Percentiles rank a stretch among this genome's conserved stretches.
Evolutionary conservation across 768 basidiomycete species (phyloP).

Genomic region (Rhizopogon sp.): DNA sequence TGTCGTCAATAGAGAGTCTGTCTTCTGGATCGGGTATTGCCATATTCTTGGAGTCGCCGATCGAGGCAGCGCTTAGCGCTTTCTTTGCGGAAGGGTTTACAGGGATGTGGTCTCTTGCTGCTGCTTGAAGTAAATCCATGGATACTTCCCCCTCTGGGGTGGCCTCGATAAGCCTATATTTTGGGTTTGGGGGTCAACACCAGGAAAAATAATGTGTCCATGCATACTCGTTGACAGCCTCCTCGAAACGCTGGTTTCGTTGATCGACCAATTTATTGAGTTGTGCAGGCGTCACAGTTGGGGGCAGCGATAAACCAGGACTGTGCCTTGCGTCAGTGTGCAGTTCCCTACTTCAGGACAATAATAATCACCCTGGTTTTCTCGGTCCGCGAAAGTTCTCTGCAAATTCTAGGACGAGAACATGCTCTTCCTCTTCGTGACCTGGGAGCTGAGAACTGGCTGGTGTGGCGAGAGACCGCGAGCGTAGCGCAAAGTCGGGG

Average conservation of each 20-base stretch:
- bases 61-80: background rate
- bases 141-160: conserved; percentile 54
- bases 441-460: conserved; percentile 22
- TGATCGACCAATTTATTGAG: conserved; percentile 68
- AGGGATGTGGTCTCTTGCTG: conserved; percentile 69
- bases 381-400: conserved; percentile 36
- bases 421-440: conserved; percentile 38
- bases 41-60: background rate
- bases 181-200: background rate
- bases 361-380: conserved; percentile 19
- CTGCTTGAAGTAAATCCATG: conserved; percentile 54
- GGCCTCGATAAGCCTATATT: conserved; percentile 52
- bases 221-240: conserved; percentile 66
- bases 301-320: conserved; percentile 15
- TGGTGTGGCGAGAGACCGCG: conserved; percentile 1
- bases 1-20: conserved; percentile 51
- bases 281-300: conserved; percentile 47
- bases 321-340: conserved; percentile 7
- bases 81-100: conserved; percentile 41
- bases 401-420: conserved; percentile 47
- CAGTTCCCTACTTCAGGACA: conserved; percentile 1
- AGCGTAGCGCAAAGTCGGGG: conserved; percentile 36
- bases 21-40: conserved; percentile 38
- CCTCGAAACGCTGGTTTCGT: conserved; percentile 58
- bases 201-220: background rate